These are phyloP conservation scores for Phlebiopsis flavidoalba DNA, from an alignment of 768 basidiomycete genomes.

Conservation along the genomic window DNA sequence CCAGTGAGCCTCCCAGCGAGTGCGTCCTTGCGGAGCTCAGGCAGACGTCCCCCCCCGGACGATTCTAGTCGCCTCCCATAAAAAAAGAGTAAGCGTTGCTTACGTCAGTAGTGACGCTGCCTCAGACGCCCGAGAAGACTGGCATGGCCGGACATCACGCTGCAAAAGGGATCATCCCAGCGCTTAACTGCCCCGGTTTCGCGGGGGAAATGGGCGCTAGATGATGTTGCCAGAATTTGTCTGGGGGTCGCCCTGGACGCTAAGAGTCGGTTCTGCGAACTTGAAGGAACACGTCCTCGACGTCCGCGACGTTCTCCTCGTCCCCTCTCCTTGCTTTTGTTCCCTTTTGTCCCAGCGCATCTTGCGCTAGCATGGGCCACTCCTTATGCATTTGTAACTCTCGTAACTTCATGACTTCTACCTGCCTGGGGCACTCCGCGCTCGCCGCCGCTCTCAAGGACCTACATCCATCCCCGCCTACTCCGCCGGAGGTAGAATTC, in stretches of 20 bases:
- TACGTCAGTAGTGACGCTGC: background rate
- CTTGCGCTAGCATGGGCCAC: constrained; percentile 45
- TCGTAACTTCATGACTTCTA: constrained; percentile 90
- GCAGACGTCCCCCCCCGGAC: background rate
- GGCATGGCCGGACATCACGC: background rate
- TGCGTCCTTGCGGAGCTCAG: no score
- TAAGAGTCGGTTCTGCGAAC: constrained; percentile 9
- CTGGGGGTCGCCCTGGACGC: background rate
- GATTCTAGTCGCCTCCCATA: background rate
- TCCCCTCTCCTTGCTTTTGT: constrained; percentile 8
- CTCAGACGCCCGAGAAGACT: background rate
- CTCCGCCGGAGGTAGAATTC: constrained; percentile 60
- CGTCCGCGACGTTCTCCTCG: constrained; percentile 11
- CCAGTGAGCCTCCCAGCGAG: no score
- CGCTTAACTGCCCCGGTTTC: background rate
- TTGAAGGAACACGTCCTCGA: constrained; percentile 16
- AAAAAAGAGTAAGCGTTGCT: background rate
- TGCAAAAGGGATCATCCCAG: background rate
- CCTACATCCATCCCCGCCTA: constrained; percentile 57
- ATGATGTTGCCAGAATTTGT: background rate
- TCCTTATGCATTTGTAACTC: constrained; percentile 83
- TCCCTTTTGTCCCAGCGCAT: constrained; percentile 9
- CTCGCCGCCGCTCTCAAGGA: constrained; percentile 82
- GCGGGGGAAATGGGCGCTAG: constrained; percentile 1
- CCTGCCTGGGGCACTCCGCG: constrained; percentile 84